Evolutionary conservation across 1,284 basidiomycete species (phyloP).

Genomic region (Rhodofomes roseus): DNA sequence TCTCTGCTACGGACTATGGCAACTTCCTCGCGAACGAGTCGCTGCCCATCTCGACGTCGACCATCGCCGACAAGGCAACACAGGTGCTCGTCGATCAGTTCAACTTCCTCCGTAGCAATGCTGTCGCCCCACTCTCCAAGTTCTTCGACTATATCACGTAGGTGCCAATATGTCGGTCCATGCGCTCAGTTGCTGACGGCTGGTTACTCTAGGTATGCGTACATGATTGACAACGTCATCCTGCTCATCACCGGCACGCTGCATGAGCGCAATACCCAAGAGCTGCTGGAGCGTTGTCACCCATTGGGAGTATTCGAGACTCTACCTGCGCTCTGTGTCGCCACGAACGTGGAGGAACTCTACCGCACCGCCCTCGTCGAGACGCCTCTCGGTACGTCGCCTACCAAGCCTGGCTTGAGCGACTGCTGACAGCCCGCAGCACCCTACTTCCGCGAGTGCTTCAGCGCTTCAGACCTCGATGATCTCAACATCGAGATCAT

Average conservation of each 20-base stretch:
- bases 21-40: constrained; percentile 98
- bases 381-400: constrained; percentile 83
- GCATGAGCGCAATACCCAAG: constrained; percentile 97
- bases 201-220: constrained; percentile 73
- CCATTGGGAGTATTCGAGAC: constrained; percentile 97
- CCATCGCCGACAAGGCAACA: constrained; percentile 94
- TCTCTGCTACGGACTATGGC: constrained; percentile 96
- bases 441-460: constrained; percentile 95
- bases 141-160: constrained; percentile 98
- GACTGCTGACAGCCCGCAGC: constrained; percentile 45
- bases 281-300: constrained; percentile 95
- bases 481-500: constrained; percentile 99
- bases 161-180: constrained; percentile 17
- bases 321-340: constrained; percentile 98
- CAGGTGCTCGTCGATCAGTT: constrained; percentile 96
- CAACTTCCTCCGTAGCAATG: constrained; percentile 90
- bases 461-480: constrained; percentile 94
- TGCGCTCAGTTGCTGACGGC: neutral
- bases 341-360: constrained; percentile 98
- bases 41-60: constrained; percentile 91
- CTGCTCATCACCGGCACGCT: constrained; percentile 96
- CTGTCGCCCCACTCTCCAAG: constrained; percentile 86
- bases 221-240: constrained; percentile 99
- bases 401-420: neutral
- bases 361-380: constrained; percentile 97